These are phyloP conservation scores for Kodamaea arcana DNA, from an alignment of 1,139 yeast species.

Conservation along the genomic window DNA sequence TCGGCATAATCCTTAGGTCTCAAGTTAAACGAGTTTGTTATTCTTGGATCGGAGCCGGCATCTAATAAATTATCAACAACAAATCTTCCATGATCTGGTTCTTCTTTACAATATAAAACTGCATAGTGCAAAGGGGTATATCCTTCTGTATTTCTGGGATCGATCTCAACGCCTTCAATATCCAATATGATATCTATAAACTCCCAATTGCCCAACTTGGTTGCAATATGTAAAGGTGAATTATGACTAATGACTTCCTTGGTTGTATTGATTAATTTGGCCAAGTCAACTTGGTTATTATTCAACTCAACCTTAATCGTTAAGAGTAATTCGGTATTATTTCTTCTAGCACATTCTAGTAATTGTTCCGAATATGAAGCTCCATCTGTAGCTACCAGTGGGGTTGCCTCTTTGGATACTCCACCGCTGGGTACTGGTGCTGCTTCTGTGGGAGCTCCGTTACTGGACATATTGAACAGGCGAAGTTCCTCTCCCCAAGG, in stretches of 20 bases:
- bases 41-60: conserved; percentile 85
- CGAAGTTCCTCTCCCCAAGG: too few relatives aligned
- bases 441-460: too few relatives aligned
- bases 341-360: conserved; percentile 82
- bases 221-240: conserved; percentile 77
- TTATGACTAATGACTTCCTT: conserved; percentile 75
- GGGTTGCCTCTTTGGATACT: too few relatives aligned
- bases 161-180: conserved; percentile 87
- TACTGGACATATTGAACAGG: too few relatives aligned
- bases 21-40: conserved; percentile 44
- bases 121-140: conserved; percentile 91
- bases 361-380: conserved; percentile 79
- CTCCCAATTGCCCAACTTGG: conserved; percentile 80
- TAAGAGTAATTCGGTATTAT: conserved; percentile 72
- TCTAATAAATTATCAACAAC: conserved; percentile 79
- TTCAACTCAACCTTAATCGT: conserved; percentile 48
- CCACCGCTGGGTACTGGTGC: too few relatives aligned
- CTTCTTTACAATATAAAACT: conserved; percentile 68
- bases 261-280: conserved; percentile 63
- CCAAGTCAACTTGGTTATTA: conserved; percentile 45
- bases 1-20: conserved; percentile 71
- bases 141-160: conserved; percentile 71
- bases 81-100: conserved; percentile 82
- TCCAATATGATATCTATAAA: conserved; percentile 79
- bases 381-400: conserved; percentile 43